A percentile compares a stretch with the other conserved stretches of the same genome.
Conservation (phyloP, 73 alveolate genomes). For the Tetrahymena elliotti region DNA sequence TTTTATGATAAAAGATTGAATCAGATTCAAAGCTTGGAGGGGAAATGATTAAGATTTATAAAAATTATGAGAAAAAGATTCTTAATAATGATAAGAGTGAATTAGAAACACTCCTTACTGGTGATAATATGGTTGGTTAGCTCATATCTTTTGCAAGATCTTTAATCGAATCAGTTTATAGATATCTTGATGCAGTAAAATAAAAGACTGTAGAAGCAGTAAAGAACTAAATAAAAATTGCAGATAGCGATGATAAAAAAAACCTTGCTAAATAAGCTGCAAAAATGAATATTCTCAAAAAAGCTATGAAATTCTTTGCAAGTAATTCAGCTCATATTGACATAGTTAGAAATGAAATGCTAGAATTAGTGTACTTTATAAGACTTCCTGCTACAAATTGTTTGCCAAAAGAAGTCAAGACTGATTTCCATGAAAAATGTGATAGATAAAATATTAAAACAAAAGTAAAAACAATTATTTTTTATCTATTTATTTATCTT, state of each 20-base stretch:
- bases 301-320: slow-evolving; percentile 43
- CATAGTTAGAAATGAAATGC: slow-evolving; percentile 45
- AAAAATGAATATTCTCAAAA: not conserved
- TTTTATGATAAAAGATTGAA: not conserved
- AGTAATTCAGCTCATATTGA: slow-evolving; percentile 59
- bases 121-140: slow-evolving; percentile 1
- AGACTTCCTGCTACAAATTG: slow-evolving; percentile 61
- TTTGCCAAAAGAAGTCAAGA: slow-evolving; percentile 55
- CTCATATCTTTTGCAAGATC: not conserved
- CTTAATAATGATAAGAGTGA: not conserved
- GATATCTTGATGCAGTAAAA: slow-evolving; percentile 5
- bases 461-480: slow-evolving; percentile 44
- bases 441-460: slow-evolving; percentile 68
- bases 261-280: not conserved
- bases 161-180: not conserved
- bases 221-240: not conserved
- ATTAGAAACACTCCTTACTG: not conserved
- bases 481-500: slow-evolving; percentile 11
- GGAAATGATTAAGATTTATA: not conserved
- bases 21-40: slow-evolving; percentile 31
- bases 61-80: slow-evolving; percentile 10
- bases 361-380: slow-evolving; percentile 69
- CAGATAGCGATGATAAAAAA: slow-evolving; percentile 7
- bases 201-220: slow-evolving; percentile 11
- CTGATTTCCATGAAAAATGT: slow-evolving; percentile 63